phyloP scores from a whole-genome alignment of 305 asterid species.

The Andrographis paniculata region DNA sequence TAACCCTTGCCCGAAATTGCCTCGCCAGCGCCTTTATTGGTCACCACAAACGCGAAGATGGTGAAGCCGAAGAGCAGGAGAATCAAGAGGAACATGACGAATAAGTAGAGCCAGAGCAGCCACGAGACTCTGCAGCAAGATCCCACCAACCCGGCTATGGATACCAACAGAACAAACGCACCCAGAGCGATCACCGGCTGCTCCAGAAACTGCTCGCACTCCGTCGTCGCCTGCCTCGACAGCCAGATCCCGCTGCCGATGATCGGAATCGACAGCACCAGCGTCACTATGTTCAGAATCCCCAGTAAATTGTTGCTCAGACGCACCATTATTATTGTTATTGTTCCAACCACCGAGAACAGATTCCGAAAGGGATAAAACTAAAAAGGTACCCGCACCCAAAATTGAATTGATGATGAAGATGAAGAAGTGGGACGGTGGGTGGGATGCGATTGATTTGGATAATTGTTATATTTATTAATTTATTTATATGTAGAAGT shows the following conservation, averaged over 20 bases:
- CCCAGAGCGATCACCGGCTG: conserved; percentile 34
- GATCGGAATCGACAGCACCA: conserved; percentile 34
- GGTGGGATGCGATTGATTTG: no score
- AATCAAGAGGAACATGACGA: conserved; percentile 77
- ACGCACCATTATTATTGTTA: conserved; percentile 17
- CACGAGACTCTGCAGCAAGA: conserved; percentile 78
- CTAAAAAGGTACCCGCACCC: no score
- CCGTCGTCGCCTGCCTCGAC: conserved; percentile 22
- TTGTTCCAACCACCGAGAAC: no score
- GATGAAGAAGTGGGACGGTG: no score
- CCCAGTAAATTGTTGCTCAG: conserved; percentile 30
- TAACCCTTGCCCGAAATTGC: conserved; percentile 49
- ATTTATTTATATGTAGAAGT: no score
- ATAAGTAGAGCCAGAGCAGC: conserved; percentile 78
- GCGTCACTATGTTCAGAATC: conserved; percentile 27
- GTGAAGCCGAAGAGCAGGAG: conserved; percentile 63
- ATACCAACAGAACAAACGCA: conserved; percentile 58
- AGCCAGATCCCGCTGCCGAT: conserved; percentile 34
- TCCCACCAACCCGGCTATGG: conserved; percentile 79
- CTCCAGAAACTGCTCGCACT: conserved; percentile 30
- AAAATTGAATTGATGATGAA: no score
- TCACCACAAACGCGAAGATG: conserved; percentile 84
- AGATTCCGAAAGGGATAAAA: no score
- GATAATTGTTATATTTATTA: no score
- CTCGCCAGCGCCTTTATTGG: conserved; percentile 85